A percentile compares a stretch with the other conserved stretches of the same genome.
These are phyloP conservation scores for Phytopythium oedochilum DNA, from an alignment of 352 stramenopile genomes.

Conservation along the genomic window DNA sequence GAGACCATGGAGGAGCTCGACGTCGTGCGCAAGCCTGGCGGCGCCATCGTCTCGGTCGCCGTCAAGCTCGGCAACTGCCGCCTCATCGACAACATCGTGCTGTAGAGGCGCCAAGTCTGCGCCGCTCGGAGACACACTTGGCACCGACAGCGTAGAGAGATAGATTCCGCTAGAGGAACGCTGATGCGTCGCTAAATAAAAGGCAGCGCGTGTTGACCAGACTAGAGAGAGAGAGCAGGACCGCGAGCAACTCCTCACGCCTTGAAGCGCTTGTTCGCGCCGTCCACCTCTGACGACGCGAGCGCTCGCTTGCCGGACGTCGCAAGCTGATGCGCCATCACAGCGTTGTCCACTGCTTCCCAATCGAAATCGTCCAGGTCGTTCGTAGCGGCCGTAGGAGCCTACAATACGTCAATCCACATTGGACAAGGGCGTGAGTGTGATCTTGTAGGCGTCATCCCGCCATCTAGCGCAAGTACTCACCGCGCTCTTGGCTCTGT, in stretches of 20 bases:
- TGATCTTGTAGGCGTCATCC: not conserved
- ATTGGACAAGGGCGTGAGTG: not conserved
- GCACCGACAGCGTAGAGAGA: not conserved
- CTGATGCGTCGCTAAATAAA: not conserved
- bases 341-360: slow-evolving; percentile 37
- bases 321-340: not conserved
- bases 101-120: too few relatives aligned
- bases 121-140: too few relatives aligned
- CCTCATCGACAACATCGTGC: slow-evolving; percentile 97
- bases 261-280: not conserved
- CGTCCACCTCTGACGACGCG: not conserved
- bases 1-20: slow-evolving; percentile 94
- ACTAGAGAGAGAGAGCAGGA: not conserved
- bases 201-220: not conserved
- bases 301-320: not conserved
- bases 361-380: slow-evolving; percentile 70
- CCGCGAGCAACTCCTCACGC: not conserved
- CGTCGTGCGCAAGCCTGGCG: slow-evolving; percentile 50
- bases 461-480: not conserved
- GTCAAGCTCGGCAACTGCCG: slow-evolving; percentile 94
- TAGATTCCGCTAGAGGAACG: not conserved
- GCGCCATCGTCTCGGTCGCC: slow-evolving; percentile 93
- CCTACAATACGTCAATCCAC: not conserved
- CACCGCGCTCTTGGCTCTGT: slow-evolving; percentile 11
- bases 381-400: slow-evolving; percentile 2